Base-by-base conservation (phyloP, 1,284 basidiomycete species). In the Ustilago loliicola region DNA sequence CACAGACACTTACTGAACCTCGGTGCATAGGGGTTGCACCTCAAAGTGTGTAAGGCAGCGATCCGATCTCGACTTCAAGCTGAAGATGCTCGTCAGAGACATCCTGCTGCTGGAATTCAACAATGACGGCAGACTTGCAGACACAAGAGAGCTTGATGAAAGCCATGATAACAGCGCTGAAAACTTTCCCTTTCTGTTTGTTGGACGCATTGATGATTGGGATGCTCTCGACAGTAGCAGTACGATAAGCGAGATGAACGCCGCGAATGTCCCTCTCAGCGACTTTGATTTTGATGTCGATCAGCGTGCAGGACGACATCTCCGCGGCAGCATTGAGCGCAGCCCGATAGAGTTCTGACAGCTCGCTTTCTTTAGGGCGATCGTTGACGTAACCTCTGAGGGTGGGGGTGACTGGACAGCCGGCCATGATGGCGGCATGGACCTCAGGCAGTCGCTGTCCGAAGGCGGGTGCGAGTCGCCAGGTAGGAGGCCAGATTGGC, bases 341-440 rank as follows among this genome's bases (percentile, higher is more conserved):
- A 4, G 45, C 19, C 45, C 23, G 45, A 13, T 47, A 47, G n/a
- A 47, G 45, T 8, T 23, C 23, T 8, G 45, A 23, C 23, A 47
- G n/a, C n/a, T 47, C 45, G 23, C 45, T 47, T 4, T 47, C n/a
- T 23, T 47, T 47, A 17, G 45, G 45, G 23, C 45, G 45, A n/a
- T 47, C 45, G 11, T 47, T 23, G n/a, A 47, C 45, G 23, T 47
- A 47, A 13, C 45, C 45, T 47, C 45, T n/a, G 23, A 23, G 8
- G 6, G 45, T 47, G 45, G 23, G n/a, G 8, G 8, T 47, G 45
- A 47, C 45, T 21, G 45, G 45, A 23, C 45, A 47, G n/a, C 45
- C 45, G 21, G 45, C 45, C 45, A 47, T 47, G n/a, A 47, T 47
- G n/a, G 45, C 45, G 6, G 45, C 45, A n/a, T 47, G 45, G n/a